Evolutionary conservation across 2,329 filamentous ascomycete species (phyloP), one percentile per base, ranked within the genome.

Genomic region (Stylonectria norvegica): DNA sequence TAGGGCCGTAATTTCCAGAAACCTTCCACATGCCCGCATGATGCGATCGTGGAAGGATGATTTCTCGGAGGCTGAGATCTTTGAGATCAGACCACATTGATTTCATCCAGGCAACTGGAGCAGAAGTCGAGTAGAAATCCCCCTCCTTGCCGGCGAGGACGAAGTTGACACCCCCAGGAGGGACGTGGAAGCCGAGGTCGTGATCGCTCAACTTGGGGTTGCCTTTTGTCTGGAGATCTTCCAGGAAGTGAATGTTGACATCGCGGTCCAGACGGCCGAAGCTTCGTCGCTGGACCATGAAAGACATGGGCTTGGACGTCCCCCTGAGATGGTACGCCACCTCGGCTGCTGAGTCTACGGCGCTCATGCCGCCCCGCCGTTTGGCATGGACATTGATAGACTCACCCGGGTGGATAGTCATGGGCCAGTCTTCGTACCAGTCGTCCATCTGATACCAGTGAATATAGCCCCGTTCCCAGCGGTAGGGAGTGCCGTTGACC

Each of bases 401-500:
- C 32, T 57, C 7, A 8, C 63, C 62, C 0, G 61, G 55, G n/a
- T 47, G 8, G 18, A 65, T 56, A 34, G 39, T 40, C n/a, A 47
- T 14, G 3, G 59, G 57, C 52, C 57, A 60, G 5, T 30, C 16
- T 3, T 27, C n/a, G 0, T 48, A 18, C 57, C 58, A 61, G 4
- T 29, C 10, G 4, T 8, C 1, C 23, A 57, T 33, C 31, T 57
- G 51, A 32, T 59, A 56, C 0, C 38, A 34, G 37, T 48, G 40
- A 1, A 39, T 41, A 44, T 47, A 50, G 0, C 31, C 48, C 29
- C 38, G 52, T 5, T 30, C 25, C 61, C 60, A 65, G 19, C 32
- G 40, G 44, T 61, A 64, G 3, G 62, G 62, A 5, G 59, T 64
- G n/a, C 51, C 55, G 40, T 65, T 65, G 54, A 64, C 43, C 32